These are phyloP conservation scores for Claviceps purpurea DNA, from an alignment of 2,329 filamentous ascomycete genomes.

Conservation along the genomic window DNA sequence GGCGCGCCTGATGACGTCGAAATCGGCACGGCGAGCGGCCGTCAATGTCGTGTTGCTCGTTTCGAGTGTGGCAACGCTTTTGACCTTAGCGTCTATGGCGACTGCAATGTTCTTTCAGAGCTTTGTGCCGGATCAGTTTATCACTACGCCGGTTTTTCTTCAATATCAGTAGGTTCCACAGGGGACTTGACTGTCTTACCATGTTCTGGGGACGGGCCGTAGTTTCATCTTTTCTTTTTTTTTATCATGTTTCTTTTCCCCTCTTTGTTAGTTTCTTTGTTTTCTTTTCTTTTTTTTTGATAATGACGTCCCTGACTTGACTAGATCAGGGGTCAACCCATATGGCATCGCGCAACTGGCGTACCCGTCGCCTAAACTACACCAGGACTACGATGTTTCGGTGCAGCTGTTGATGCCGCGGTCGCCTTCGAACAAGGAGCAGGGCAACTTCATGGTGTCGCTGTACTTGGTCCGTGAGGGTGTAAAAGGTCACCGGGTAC, in stretches of 20 bases:
- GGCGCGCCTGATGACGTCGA: conserved; percentile 31
- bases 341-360: conserved; percentile 36
- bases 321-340: conserved; percentile 35
- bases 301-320: conserved; percentile 5
- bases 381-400: conserved; percentile 75
- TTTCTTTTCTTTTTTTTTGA: not conserved
- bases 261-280: too few relatives aligned
- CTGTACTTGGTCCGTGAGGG: conserved; percentile 47
- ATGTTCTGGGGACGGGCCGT: not conserved
- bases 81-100: conserved; percentile 33
- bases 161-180: conserved; percentile 40
- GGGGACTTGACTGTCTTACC: too few relatives aligned
- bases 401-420: conserved; percentile 65
- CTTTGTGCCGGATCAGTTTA: conserved; percentile 42
- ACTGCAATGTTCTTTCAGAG: conserved; percentile 42
- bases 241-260: too few relatives aligned
- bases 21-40: conserved; percentile 34
- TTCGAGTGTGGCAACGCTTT: conserved; percentile 28
- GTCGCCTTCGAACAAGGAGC: conserved; percentile 58
- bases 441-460: conserved; percentile 92
- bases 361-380: conserved; percentile 43
- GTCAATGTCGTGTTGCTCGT: conserved; percentile 33
- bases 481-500: not conserved
- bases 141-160: conserved; percentile 38
- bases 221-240: not conserved